A percentile compares a stretch with the other conserved stretches of the same genome.
These are phyloP conservation scores for Phytophthora chlamydospora DNA, from an alignment of 352 stramenopile species.

Conservation along the genomic window DNA sequence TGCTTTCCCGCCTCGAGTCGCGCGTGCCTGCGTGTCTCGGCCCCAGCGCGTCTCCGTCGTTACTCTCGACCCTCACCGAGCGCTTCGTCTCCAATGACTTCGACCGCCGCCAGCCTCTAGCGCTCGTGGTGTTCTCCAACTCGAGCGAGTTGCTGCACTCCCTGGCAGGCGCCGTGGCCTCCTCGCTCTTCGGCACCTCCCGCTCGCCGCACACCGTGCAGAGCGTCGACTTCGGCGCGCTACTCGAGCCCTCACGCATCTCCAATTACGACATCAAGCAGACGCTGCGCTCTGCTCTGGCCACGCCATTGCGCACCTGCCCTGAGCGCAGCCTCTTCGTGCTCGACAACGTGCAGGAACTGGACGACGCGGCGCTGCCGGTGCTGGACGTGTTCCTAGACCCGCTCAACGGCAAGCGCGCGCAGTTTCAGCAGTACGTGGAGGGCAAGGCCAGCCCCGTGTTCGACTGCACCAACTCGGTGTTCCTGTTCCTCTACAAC, in stretches of 20 bases:
- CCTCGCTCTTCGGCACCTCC: slow-evolving; percentile 35
- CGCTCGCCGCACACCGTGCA: slow-evolving; percentile 31
- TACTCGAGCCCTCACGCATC: slow-evolving; percentile 28
- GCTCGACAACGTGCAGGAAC: slow-evolving; percentile 51
- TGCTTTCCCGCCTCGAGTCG: slow-evolving; percentile 51
- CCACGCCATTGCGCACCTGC: slow-evolving; percentile 41
- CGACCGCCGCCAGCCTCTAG: slow-evolving; percentile 54
- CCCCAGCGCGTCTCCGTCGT: slow-evolving; percentile 22
- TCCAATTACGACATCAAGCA: slow-evolving; percentile 62
- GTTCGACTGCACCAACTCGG: slow-evolving; percentile 55
- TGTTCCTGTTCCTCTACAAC: slow-evolving; percentile 73
- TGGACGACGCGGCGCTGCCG: slow-evolving; percentile 53
- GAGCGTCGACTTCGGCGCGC: slow-evolving; percentile 35
- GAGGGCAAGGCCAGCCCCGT: slow-evolving; percentile 31
- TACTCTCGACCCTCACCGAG: slow-evolving; percentile 49
- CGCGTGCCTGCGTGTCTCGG: slow-evolving; percentile 52
- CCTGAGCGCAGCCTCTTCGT: slow-evolving; percentile 60
- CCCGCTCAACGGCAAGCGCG: slow-evolving; percentile 69
- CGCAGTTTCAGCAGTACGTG: slow-evolving; percentile 55
- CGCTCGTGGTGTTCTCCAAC: slow-evolving; percentile 62
- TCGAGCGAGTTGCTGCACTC: slow-evolving; percentile 38
- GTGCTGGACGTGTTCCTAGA: slow-evolving; percentile 76
- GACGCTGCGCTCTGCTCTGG: slow-evolving; percentile 45
- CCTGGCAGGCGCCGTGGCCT: slow-evolving; percentile 42
- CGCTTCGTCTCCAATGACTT: slow-evolving; percentile 62